phyloP scores from a whole-genome alignment of 768 basidiomycete genomes.

The Auriscalpium orientale region DNA sequence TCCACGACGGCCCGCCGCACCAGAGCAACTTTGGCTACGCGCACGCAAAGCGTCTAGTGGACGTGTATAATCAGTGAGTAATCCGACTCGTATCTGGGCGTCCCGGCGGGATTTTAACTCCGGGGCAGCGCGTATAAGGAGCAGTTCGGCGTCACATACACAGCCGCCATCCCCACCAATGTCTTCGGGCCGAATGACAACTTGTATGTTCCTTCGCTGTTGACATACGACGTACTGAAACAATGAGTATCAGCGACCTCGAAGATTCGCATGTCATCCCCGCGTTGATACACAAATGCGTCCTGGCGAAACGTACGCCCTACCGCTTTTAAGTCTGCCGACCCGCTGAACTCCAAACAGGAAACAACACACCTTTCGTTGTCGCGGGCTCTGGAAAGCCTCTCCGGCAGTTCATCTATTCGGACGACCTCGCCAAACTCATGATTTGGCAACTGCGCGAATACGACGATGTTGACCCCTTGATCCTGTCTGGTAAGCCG shows the following conservation, averaged over 20 bases:
- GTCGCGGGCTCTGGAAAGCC: constrained; percentile 90
- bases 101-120: background rate
- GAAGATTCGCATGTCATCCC: constrained; percentile 94
- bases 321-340: background rate
- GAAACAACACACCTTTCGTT: constrained; percentile 73
- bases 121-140: constrained; percentile 82
- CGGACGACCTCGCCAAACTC: constrained; percentile 88
- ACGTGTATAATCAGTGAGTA: constrained; percentile 86
- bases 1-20: constrained; percentile 90
- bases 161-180: constrained; percentile 94
- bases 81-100: background rate
- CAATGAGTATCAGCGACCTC: constrained; percentile 51
- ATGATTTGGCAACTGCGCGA: constrained; percentile 91
- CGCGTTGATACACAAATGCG: constrained; percentile 87
- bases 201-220: constrained; percentile 44
- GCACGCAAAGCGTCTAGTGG: constrained; percentile 92
- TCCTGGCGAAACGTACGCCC: constrained; percentile 76
- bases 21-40: constrained; percentile 95
- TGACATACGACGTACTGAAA: background rate
- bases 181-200: constrained; percentile 96
- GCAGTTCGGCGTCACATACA: constrained; percentile 91
- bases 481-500: constrained; percentile 79
- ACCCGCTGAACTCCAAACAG: constrained; percentile 32
- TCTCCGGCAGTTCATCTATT: constrained; percentile 96
- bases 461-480: constrained; percentile 86